phyloP scores from a whole-genome alignment of 106 monocot genomes.

The Xerophyta viscosa region DNA sequence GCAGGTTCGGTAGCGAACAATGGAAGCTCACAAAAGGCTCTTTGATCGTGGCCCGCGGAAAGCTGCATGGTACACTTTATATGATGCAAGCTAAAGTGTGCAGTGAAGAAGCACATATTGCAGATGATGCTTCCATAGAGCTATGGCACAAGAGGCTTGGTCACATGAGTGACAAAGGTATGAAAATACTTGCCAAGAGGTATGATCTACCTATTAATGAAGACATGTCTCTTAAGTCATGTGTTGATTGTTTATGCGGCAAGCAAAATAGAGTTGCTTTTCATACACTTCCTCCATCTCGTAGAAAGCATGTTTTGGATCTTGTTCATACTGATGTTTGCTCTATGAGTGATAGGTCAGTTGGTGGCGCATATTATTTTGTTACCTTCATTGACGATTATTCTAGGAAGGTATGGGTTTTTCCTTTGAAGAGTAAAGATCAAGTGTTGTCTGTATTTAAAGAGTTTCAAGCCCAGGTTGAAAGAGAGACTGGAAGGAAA shows the following conservation, averaged over 20 bases:
- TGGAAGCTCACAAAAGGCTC: conserved; percentile 6
- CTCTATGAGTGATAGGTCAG: neutral
- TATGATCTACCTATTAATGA: neutral
- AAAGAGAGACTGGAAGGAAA: neutral
- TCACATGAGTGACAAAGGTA: conserved; percentile 3
- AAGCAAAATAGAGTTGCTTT: conserved; percentile 1
- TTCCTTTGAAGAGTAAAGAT: neutral
- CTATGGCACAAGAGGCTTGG: conserved; percentile 3
- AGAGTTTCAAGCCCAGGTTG: neutral
- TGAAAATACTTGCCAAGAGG: neutral
- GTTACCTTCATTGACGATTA: conserved; percentile 2
- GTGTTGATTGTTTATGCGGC: neutral
- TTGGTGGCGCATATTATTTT: neutral
- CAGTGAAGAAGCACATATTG: neutral
- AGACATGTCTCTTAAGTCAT: neutral
- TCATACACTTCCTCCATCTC: neutral
- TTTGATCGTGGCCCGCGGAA: conserved; percentile 8
- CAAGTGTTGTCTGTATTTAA: neutral
- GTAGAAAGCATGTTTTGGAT: conserved; percentile 5
- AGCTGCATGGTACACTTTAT: conserved; percentile 5
- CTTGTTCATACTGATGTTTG: conserved; percentile 11
- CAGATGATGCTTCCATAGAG: neutral
- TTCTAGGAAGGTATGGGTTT: neutral
- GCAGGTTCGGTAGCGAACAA: neutral
- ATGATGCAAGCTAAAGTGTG: neutral